These are phyloP conservation scores for Annulohypoxylon maeteangense DNA, from an alignment of 495 filamentous ascomycete species.

Conservation along the genomic window DNA sequence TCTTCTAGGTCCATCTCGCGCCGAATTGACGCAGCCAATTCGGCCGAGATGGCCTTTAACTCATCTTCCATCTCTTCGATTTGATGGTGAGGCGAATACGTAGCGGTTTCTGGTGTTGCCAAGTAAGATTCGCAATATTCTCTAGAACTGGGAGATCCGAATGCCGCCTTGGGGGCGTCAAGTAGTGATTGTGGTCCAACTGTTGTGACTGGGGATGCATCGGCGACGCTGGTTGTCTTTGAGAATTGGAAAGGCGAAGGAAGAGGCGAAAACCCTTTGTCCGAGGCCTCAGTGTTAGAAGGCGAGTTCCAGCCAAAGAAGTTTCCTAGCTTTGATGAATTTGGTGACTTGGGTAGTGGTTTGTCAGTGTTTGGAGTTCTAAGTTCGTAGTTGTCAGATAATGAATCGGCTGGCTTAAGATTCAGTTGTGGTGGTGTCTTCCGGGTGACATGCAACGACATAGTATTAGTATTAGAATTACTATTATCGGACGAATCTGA, in stretches of 20 bases:
- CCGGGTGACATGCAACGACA: constrained; percentile 56
- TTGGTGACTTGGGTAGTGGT: constrained; percentile 63
- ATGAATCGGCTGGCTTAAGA: constrained; percentile 49
- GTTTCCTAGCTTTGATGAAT: constrained; percentile 60
- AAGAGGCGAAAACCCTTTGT: constrained; percentile 61
- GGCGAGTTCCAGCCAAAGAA: constrained; percentile 66
- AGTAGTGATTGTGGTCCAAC: constrained; percentile 50
- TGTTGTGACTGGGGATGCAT: constrained; percentile 54
- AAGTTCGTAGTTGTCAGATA: constrained; percentile 38
- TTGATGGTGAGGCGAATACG: constrained; percentile 50
- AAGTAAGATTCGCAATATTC: constrained; percentile 60
- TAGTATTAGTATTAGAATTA: constrained; percentile 49
- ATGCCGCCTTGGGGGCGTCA: constrained; percentile 51
- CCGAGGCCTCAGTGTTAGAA: constrained; percentile 60
- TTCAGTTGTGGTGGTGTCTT: constrained; percentile 64
- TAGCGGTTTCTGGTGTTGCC: constrained; percentile 56
- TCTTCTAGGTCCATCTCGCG: constrained; percentile 98
- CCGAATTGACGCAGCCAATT: constrained; percentile 89
- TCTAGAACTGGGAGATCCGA: constrained; percentile 42
- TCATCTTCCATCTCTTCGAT: constrained; percentile 91
- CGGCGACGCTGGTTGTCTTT: constrained; percentile 49
- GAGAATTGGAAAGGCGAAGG: constrained; percentile 57
- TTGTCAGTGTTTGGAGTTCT: constrained; percentile 59
- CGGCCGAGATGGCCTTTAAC: constrained; percentile 88
- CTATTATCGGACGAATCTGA: constrained; percentile 46